These are phyloP conservation scores for Circinella minor DNA, from an alignment of 371 early-diverging fungal genomes.

Conservation along the genomic window DNA sequence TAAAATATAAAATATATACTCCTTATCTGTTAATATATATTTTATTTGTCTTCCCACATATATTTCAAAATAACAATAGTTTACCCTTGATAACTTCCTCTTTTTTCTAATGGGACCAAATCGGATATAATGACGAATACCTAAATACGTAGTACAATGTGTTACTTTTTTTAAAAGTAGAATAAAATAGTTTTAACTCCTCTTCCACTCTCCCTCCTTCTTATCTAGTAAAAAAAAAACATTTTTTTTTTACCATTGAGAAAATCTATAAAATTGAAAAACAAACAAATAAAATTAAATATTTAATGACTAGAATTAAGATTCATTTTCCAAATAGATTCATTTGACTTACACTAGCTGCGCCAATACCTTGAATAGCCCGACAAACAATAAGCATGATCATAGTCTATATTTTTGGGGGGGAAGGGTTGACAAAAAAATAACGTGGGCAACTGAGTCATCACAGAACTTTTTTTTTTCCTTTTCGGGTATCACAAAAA, in stretches of 20 bases:
- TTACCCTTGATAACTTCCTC: conserved; percentile 63
- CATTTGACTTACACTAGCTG: conserved; percentile 46
- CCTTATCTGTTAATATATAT: no score
- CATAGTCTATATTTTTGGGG: conserved; percentile 44
- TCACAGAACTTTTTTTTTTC: background rate
- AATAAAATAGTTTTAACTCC: no score
- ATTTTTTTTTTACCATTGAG: conserved; percentile 16
- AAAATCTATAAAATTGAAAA: conserved; percentile 7
- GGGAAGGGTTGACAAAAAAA: no score
- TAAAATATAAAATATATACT: no score
- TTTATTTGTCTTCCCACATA: background rate
- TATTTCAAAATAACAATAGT: background rate
- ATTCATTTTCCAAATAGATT: no score
- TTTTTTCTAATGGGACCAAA: conserved; percentile 55
- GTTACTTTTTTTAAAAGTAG: background rate
- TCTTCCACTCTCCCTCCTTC: no score
- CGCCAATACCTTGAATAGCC: conserved; percentile 67
- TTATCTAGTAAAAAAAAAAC: no score
- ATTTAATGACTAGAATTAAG: no score
- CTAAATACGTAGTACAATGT: background rate
- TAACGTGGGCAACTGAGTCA: no score
- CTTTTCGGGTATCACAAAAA: background rate
- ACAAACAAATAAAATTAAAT: background rate
- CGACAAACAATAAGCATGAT: conserved; percentile 67
- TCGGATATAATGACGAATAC: conserved; percentile 70